Evolutionary conservation across 2,329 filamentous ascomycete species (phyloP).

Genomic region (Aspergillus novoparasiticus): DNA sequence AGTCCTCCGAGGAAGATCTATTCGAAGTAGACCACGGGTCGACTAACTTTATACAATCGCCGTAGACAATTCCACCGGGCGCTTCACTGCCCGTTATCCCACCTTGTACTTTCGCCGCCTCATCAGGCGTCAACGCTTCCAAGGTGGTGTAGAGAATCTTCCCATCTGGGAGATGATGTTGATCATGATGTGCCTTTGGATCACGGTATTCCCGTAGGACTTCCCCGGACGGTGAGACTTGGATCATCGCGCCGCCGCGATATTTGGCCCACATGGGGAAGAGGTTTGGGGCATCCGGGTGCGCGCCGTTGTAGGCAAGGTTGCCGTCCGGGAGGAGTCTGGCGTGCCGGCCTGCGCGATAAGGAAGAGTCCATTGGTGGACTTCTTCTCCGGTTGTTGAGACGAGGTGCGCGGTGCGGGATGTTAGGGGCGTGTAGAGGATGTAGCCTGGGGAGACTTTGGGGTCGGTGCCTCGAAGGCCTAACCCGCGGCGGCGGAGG

Average conservation of each 20-base stretch:
- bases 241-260: slow-evolving; percentile 49
- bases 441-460: slow-evolving; percentile 45
- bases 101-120: slow-evolving; percentile 42
- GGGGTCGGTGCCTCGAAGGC: slow-evolving; percentile 41
- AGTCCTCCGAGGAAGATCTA: slow-evolving; percentile 24
- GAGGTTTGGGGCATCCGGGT: slow-evolving; percentile 39
- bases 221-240: slow-evolving; percentile 43
- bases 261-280: slow-evolving; percentile 53
- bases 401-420: slow-evolving; percentile 43
- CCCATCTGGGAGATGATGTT: slow-evolving; percentile 49
- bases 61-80: slow-evolving; percentile 27
- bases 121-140: slow-evolving; percentile 40
- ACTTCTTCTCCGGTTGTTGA: slow-evolving; percentile 47
- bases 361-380: slow-evolving; percentile 47
- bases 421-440: slow-evolving; percentile 47
- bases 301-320: slow-evolving; percentile 48
- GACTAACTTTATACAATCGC: slow-evolving; percentile 49
- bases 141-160: slow-evolving; percentile 48
- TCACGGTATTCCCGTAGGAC: slow-evolving; percentile 45
- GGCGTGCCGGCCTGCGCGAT: slow-evolving; percentile 47
- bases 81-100: slow-evolving; percentile 46
- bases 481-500: slow-evolving; percentile 45
- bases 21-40: slow-evolving; percentile 29
- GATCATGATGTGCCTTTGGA: slow-evolving; percentile 50
- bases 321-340: slow-evolving; percentile 49